Evolutionary conservation across 164 flowering plant genomes (phyloP), one percentile per base, ranked within the genome.

Genomic region (Liquidambar formosana): DNA sequence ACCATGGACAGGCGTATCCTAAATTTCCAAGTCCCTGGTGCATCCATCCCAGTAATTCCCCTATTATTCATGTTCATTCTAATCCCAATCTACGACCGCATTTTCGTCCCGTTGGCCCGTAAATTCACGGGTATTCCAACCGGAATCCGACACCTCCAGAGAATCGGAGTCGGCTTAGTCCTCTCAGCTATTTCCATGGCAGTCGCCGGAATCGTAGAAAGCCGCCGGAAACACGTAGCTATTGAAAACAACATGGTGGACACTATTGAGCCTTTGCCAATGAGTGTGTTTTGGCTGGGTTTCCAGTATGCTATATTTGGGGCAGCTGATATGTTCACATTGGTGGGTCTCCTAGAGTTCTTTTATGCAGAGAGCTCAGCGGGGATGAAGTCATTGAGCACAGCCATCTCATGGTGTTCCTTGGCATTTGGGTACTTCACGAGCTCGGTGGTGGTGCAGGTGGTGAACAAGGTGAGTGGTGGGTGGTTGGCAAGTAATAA

Each of bases 401-500:
- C 91, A 0, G 85, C 90, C 25, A 85, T 88, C 43, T 81, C 90
- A 0, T 84, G 86, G 89, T 79, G 85, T 56, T 85, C 94, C 0
- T 10, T 82, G 52, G 89, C 94, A 10, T 79, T 91, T 43, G 97
- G 97, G 54, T 89, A 81, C 62, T 91, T 60, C 61, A 44, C 71
- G 63, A 91, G 97, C 78, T 53, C 97, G 1, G 81, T 81, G 64
- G 76, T 83, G 76, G 94, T 91, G 76, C 75, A 82, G 41, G 76
- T 86, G 66, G 90, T 89, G 71, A 89, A 91, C 76, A 76, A 74
- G 69, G 86, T 63, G 28, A 88, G 88, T 46, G 86, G 83, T 1
- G 97, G 94, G 13, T 91, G 97, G 94, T 23, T 91, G 66, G 82
- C 81, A 0, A 81, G 78, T 46, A 89, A 86, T 73, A 82, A 89